Conservation (phyloP, 176 grass and related monocot species). For the Pontederia paniculata region DNA sequence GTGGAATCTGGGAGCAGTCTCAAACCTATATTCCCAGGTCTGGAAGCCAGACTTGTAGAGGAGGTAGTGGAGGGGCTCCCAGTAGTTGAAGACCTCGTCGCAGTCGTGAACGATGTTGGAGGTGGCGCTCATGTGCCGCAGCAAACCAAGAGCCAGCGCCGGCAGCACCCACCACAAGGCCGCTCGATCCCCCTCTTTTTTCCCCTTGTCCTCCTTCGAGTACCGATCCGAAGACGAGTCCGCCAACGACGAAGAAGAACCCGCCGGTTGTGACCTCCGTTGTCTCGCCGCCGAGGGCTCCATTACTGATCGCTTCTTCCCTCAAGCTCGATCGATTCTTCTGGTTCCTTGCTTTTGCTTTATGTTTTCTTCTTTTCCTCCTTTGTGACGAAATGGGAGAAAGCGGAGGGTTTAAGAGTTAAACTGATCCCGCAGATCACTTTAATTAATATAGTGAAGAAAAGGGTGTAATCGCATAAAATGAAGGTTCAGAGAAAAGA, state of each 20-base stretch:
- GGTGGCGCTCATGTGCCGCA: constrained; percentile 88
- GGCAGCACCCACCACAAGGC: constrained; percentile 72
- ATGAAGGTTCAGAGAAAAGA: background rate
- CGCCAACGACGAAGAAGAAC: constrained; percentile 4
- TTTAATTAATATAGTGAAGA: background rate
- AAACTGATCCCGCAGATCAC: background rate
- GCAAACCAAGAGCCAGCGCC: constrained; percentile 50
- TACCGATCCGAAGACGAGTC: constrained; percentile 36
- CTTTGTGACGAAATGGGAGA: background rate
- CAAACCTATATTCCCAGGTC: constrained; percentile 94
- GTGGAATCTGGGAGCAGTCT: background rate
- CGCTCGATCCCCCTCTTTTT: constrained; percentile 14
- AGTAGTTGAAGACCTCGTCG: constrained; percentile 99
- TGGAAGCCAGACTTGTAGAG: constrained; percentile 94
- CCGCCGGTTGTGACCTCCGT: constrained; percentile 34
- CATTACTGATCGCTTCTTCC: constrained; percentile 26
- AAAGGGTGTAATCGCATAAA: background rate
- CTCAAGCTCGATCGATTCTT: background rate
- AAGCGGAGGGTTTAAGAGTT: background rate
- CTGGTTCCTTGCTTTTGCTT: no score
- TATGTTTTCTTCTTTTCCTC: no score
- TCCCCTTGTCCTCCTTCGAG: constrained; percentile 70
- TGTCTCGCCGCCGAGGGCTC: constrained; percentile 55
- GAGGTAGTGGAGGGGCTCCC: constrained; percentile 94
- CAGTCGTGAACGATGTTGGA: constrained; percentile 99